These are phyloP conservation scores for Trichoderma virens DNA, from an alignment of 495 filamentous ascomycete species.

Conservation along the genomic window DNA sequence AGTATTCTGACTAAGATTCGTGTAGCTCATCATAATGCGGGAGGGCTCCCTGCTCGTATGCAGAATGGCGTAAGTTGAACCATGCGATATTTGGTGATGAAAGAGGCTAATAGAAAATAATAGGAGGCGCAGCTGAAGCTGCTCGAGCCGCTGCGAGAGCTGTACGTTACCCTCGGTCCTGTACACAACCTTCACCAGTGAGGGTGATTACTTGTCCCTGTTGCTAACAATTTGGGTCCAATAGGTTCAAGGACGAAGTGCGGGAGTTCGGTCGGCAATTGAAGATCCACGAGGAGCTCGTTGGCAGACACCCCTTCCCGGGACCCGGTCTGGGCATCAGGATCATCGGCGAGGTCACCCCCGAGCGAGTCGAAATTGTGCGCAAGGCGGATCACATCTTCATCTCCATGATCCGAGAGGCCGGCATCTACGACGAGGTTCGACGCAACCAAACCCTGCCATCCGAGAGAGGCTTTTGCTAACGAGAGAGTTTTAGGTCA, in stretches of 20 bases:
- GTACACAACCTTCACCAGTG: neutral
- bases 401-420: conserved; percentile 75
- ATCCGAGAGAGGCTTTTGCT: too few species aligned
- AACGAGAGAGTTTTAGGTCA: too few species aligned
- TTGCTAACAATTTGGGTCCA: neutral
- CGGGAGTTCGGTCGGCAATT: conserved; percentile 70
- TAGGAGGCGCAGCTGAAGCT: conserved; percentile 24
- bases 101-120: neutral
- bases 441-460: neutral
- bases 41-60: conserved; percentile 47
- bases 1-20: conserved; percentile 18
- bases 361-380: conserved; percentile 69
- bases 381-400: conserved; percentile 82
- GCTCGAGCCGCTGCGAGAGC: conserved; percentile 67
- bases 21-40: conserved; percentile 81
- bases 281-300: conserved; percentile 66
- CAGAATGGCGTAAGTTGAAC: conserved; percentile 21
- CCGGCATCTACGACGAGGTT: conserved; percentile 69
- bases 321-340: conserved; percentile 76
- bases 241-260: conserved; percentile 79
- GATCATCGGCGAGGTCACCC: conserved; percentile 81
- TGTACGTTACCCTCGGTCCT: too few species aligned
- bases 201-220: neutral
- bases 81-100: conserved; percentile 26
- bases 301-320: conserved; percentile 80